Percentiles rank a stretch among this genome's conserved stretches.
These are phyloP conservation scores for Rutstroemia sp. DNA, from an alignment of 2,329 filamentous ascomycete genomes.

Conservation along the genomic window DNA sequence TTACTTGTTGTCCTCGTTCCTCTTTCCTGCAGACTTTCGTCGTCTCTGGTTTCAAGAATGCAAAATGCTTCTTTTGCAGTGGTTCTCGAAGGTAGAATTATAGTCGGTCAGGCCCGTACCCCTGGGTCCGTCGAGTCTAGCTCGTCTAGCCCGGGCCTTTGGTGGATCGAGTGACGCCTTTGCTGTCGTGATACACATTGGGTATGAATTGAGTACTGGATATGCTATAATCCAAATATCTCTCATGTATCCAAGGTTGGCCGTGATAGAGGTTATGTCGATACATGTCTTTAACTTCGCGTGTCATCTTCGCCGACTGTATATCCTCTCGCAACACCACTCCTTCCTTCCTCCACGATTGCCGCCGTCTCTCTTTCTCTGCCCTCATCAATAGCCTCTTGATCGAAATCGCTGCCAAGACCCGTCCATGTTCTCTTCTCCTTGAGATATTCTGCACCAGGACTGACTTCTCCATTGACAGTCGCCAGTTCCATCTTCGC, in stretches of 20 bases:
- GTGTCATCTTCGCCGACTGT: constrained; percentile 54
- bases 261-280: neutral
- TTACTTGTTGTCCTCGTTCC: constrained; percentile 1
- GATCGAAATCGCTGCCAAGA: constrained; percentile 76
- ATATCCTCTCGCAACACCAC: constrained; percentile 85
- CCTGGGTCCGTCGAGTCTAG: neutral
- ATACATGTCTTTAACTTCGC: constrained; percentile 12
- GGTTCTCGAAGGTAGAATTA: neutral
- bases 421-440: constrained; percentile 86
- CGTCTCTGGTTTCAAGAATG: neutral
- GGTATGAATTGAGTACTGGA: neutral
- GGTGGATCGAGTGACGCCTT: neutral
- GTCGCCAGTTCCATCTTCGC: constrained; percentile 65
- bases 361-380: constrained; percentile 32
- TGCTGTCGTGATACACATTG: neutral
- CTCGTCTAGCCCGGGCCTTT: neutral
- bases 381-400: constrained; percentile 49
- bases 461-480: constrained; percentile 81
- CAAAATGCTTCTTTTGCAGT: neutral
- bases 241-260: no score
- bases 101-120: neutral
- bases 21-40: neutral
- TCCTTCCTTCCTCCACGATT: constrained; percentile 80
- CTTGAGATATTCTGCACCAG: constrained; percentile 79
- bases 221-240: no score